Conservation (phyloP, 495 filamentous ascomycete species). For the Xylona heveae region DNA sequence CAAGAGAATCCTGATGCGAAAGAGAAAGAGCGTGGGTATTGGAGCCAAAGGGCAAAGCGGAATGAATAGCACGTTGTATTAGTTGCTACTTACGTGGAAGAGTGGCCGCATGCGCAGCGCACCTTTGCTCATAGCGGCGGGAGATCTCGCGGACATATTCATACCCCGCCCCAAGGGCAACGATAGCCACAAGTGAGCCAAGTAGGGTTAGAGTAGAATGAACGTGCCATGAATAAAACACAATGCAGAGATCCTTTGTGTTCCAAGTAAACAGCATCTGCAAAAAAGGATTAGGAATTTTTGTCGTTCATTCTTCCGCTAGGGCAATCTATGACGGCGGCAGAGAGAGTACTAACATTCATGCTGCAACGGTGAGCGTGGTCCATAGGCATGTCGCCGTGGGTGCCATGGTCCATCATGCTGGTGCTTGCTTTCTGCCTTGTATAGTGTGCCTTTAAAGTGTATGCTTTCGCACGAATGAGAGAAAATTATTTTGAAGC, state of each 20-base stretch:
- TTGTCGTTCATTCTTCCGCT: slow-evolving; percentile 2
- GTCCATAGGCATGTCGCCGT: slow-evolving; percentile 28
- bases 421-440: background rate
- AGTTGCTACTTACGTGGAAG: slow-evolving; percentile 40
- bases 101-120: slow-evolving; percentile 27
- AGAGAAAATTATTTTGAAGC: background rate
- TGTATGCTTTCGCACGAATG: background rate
- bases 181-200: slow-evolving; percentile 60
- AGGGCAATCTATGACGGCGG: background rate
- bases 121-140: slow-evolving; percentile 50
- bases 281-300: slow-evolving; percentile 1
- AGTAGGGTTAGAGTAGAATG: slow-evolving; percentile 47
- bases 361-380: slow-evolving; percentile 38
- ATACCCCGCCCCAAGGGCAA: slow-evolving; percentile 70
- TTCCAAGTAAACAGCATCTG: slow-evolving; percentile 98
- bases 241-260: slow-evolving; percentile 76
- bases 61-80: too few relatives aligned
- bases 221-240: slow-evolving; percentile 84
- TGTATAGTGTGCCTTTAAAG: background rate
- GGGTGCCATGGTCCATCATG: slow-evolving; percentile 31
- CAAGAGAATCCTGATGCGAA: slow-evolving; percentile 4
- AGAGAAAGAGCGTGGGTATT: background rate
- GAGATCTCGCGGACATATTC: slow-evolving; percentile 62
- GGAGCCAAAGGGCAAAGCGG: too few relatives aligned
- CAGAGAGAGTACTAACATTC: slow-evolving; percentile 34